Percentiles rank a stretch among this genome's conserved stretches.
Evolutionary conservation across 176 grass and related monocot species (phyloP).

Genomic region (Triticum monococcum): DNA sequence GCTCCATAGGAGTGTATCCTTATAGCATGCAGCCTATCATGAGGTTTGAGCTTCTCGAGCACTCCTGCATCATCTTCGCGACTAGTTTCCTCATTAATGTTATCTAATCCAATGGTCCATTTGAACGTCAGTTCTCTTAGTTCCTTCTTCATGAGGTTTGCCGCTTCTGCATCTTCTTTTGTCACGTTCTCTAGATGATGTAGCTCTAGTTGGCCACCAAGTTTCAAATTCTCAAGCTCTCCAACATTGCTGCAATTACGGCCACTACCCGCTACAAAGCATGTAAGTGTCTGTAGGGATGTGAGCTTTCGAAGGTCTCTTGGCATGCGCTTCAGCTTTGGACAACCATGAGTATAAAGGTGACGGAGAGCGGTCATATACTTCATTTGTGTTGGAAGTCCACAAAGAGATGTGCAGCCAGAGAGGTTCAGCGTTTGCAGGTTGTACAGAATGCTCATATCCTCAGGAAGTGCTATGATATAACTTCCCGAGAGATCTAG

Average conservation of each 20-base stretch:
- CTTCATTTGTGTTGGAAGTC: no score
- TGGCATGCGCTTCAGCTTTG: neutral
- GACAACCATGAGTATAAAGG: neutral
- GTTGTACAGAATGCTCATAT: neutral
- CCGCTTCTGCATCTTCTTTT: neutral
- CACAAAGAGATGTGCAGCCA: rapidly evolving
- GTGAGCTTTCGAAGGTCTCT: neutral
- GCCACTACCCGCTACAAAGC: neutral
- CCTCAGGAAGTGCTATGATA: neutral
- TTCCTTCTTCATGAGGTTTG: neutral
- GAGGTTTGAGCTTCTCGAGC: neutral
- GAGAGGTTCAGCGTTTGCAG: neutral
- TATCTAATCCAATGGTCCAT: neutral
- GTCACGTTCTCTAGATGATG: neutral
- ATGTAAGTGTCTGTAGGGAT: neutral
- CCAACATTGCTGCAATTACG: neutral
- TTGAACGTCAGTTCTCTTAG: neutral
- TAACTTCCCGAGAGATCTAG: neutral
- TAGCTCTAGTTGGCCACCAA: neutral
- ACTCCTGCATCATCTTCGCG: neutral
- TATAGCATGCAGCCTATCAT: no score
- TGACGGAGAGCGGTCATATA: no score
- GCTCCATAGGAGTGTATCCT: no score
- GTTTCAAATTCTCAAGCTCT: neutral
- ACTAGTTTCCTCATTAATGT: no score